Evolutionary conservation across 2,329 filamentous ascomycete genomes (phyloP).

Genomic region (Apiospora phragmitis): DNA sequence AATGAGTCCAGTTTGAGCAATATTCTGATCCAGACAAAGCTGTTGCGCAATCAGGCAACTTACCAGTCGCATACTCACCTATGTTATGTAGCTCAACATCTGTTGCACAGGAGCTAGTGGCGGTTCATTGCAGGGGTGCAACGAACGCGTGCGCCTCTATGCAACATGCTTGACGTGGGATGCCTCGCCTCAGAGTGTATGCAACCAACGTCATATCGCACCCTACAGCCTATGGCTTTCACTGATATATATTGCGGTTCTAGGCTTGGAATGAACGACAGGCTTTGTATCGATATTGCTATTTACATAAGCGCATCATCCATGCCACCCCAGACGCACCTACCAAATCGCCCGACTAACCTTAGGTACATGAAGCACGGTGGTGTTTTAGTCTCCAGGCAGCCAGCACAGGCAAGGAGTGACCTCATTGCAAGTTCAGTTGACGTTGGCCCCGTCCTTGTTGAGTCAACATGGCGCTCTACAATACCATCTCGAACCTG

Average conservation of each 20-base stretch:
- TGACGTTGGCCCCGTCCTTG: background rate
- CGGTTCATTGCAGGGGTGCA: too few species aligned
- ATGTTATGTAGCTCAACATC: too few species aligned
- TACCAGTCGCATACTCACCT: too few species aligned
- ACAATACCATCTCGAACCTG: background rate
- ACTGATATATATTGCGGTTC: background rate
- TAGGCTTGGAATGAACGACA: background rate
- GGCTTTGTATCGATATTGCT: background rate
- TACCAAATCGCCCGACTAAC: background rate
- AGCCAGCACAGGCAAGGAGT: background rate
- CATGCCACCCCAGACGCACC: background rate
- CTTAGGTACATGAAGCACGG: background rate
- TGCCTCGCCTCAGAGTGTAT: too few species aligned
- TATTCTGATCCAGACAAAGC: too few species aligned
- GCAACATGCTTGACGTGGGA: too few species aligned
- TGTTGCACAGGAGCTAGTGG: too few species aligned
- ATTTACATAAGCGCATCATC: background rate
- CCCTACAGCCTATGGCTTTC: background rate
- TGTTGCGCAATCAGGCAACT: too few species aligned
- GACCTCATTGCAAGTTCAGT: background rate
- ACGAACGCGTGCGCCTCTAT: too few species aligned
- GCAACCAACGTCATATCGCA: too few species aligned
- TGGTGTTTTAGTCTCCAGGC: background rate
- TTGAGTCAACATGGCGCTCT: background rate
- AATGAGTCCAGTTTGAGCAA: too few species aligned